Evolutionary conservation across 495 filamentous ascomycete genomes (phyloP).

Genomic region (Neurospora terricola): DNA sequence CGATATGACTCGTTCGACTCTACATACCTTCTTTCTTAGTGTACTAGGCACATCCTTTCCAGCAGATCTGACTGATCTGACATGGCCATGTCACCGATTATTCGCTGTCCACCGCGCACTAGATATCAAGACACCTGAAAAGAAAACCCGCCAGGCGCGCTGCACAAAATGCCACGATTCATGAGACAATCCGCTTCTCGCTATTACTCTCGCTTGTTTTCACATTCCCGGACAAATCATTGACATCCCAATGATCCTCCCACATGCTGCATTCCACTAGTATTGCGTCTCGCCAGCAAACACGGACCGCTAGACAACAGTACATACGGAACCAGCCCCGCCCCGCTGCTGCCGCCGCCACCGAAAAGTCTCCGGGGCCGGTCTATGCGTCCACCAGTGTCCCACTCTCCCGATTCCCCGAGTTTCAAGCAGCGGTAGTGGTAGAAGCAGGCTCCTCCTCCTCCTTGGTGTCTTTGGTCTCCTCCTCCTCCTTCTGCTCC

Average conservation of each 20-base stretch:
- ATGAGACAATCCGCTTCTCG: not conserved
- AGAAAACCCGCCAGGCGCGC: not conserved
- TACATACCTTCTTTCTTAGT: not conserved
- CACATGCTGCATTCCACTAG: not conserved
- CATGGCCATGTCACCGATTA: not conserved
- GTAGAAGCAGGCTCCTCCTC: not conserved
- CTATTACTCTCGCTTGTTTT: not conserved
- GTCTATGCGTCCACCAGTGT: not conserved
- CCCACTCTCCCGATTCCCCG: not conserved
- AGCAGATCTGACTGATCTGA: not conserved
- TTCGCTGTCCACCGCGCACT: not conserved
- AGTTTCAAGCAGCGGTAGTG: not conserved
- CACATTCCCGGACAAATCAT: not conserved
- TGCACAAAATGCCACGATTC: not conserved
- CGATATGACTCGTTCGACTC: not conserved
- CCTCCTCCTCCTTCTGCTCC: not conserved
- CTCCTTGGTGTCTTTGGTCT: conserved; percentile 1
- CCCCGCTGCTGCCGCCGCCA: not conserved
- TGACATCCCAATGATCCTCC: not conserved
- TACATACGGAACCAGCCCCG: not conserved
- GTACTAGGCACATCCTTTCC: not conserved
- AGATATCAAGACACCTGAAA: not conserved
- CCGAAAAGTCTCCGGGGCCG: not conserved
- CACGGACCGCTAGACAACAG: not conserved
- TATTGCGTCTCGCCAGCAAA: not conserved